A percentile compares a stretch with the other conserved stretches of the same genome.
Conservation (phyloP, 805 yeast species). For the Kuraishia molischiana region DNA sequence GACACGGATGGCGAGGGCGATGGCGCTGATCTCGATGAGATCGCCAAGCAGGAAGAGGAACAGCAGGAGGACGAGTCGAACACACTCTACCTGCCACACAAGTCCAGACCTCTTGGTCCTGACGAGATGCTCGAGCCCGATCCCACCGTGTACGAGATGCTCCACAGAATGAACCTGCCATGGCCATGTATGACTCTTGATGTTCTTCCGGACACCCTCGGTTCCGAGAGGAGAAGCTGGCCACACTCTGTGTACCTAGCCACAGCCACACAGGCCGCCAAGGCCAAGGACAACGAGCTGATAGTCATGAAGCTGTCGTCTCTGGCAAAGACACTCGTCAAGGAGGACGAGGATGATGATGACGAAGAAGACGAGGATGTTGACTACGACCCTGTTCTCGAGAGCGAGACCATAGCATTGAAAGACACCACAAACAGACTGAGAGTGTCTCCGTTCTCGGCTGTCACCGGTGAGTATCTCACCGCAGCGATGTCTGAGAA, state of each 20-base stretch:
- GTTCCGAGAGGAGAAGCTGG: slow-evolving; percentile 78
- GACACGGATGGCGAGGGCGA: slow-evolving; percentile 51
- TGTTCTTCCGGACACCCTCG: slow-evolving; percentile 76
- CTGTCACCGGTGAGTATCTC: slow-evolving; percentile 65
- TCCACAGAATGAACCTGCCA: slow-evolving; percentile 86
- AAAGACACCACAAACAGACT: slow-evolving; percentile 83
- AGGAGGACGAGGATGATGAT: slow-evolving; percentile 69
- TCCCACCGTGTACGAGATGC: slow-evolving; percentile 92
- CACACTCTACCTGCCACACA: slow-evolving; percentile 74
- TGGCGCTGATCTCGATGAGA: slow-evolving; percentile 21
- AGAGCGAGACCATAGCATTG: slow-evolving; percentile 69
- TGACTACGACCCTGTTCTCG: slow-evolving; percentile 78
- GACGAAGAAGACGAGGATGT: slow-evolving; percentile 67
- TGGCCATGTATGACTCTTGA: slow-evolving; percentile 97
- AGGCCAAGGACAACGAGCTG: slow-evolving; percentile 81
- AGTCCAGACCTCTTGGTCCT: slow-evolving; percentile 84
- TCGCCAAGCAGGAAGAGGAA: slow-evolving; percentile 17
- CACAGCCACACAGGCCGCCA: slow-evolving; percentile 90
- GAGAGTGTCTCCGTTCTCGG: slow-evolving; percentile 72
- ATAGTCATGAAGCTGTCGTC: slow-evolving; percentile 76
- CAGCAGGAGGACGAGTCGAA: slow-evolving; percentile 25
- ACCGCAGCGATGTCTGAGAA: slow-evolving; percentile 84
- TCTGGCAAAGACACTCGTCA: slow-evolving; percentile 77
- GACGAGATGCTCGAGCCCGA: slow-evolving; percentile 96
- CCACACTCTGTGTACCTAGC: slow-evolving; percentile 83